Base-by-base conservation (phyloP, 2,329 filamentous ascomycete genomes). In the Rachicladosporium sp. region DNA sequence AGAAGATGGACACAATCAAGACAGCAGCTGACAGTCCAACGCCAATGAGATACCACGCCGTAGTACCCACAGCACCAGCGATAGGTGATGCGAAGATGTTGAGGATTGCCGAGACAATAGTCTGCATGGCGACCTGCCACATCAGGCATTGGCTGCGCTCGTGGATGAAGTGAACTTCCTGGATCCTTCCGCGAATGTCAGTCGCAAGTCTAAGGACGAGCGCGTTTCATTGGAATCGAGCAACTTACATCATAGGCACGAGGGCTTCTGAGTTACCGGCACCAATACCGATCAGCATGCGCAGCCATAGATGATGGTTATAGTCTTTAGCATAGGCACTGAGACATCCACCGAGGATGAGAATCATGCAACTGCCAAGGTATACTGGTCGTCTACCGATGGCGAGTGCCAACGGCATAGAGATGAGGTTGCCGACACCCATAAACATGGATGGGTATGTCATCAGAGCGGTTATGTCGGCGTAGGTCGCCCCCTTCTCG, bases 401-500 rank as follows among this genome's bases (percentile, higher is more conserved):
- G 8, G 53, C 49, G 8, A 52, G 41, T 21, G 52, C 47, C 11
- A 59, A 40, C 3, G 57, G 57, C 52, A 59, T 56, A 4, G 51
- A 49, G 29, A 58, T 38, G 10, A 65, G 41, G 38, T 66, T 65
- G 0, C 57, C 55, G 3, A 48, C 50, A 1, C 63, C 63, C 12
- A 62, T 43, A 46, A 64, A 58, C 0, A 58, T 39, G 1, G 45
- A 49, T 1, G 56, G 53, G 21, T 50, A 56, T 1, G 53, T 59
- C 30, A 41, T 54, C 6, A 66, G 50, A 8, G 59, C 51, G 33
- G 64, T 65, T 15, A 66, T 67, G 41, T 64, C 61, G 12, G 55
- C 56, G 19, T 62, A 61, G 3, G 49, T 50, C 15, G 62, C 60
- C 6, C 63, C 62, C 4, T 44, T 29, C 1, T 54, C 55, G 3